These are phyloP conservation scores for Serendipita sp. DNA, from an alignment of 768 basidiomycete genomes.

Conservation along the genomic window DNA sequence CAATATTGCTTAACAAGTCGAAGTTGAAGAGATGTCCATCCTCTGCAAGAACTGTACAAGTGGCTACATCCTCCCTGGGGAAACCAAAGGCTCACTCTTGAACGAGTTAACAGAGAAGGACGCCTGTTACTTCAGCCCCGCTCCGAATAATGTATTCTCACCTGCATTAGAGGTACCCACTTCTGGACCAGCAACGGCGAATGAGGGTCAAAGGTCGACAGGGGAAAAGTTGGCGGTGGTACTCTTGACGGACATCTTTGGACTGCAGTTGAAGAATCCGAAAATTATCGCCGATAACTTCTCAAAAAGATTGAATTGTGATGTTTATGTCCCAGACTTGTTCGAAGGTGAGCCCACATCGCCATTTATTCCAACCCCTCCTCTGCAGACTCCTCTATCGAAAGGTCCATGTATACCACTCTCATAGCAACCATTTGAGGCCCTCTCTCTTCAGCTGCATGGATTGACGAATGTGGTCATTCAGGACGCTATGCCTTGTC, in stretches of 20 bases:
- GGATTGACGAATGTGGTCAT: not conserved
- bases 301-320: conserved; percentile 33
- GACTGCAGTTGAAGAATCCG: conserved; percentile 34
- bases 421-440: not conserved
- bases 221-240: conserved; percentile 28
- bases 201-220: conserved; percentile 22
- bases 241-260: conserved; percentile 42
- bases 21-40: not conserved
- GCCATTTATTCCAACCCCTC: not conserved
- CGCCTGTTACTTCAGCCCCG: not conserved
- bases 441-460: not conserved
- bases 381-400: not conserved
- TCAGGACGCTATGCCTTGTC: conserved; percentile 20
- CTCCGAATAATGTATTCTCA: not conserved
- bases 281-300: conserved; percentile 44
- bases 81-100: not conserved
- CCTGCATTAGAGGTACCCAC: conserved; percentile 30
- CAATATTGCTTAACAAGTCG: no score
- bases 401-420: no score
- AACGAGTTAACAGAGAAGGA: not conserved
- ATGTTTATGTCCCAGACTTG: conserved; percentile 50
- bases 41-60: conserved; percentile 23
- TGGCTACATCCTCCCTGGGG: conserved; percentile 27
- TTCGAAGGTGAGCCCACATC: conserved; percentile 30
- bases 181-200: conserved; percentile 23